Base-by-base conservation (phyloP, 441 rosid species). In the Macaranga tanarius region DNA sequence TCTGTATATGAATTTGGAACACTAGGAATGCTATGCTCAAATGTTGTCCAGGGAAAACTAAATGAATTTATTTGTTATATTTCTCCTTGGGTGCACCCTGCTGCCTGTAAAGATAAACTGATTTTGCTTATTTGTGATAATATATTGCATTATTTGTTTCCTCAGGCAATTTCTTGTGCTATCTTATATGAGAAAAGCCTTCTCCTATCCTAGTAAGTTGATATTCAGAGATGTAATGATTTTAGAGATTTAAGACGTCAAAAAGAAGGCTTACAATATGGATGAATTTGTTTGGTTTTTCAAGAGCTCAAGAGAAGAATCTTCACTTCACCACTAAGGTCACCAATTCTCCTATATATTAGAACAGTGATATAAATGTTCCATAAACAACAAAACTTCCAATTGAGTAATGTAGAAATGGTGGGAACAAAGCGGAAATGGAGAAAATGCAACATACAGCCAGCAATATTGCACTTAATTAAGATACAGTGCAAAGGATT, bases 261-360 rank as follows among this genome's bases (percentile, higher is more conserved):
- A 62, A 23, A 26, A 65, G 28, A 22, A 58, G 65, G n/a, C 85
- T 80, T 75, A 88, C 92, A 88, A 63, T 67, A 77, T 79, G 34
- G 92, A 80, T 66, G 84, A 76, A 56, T 72, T 80, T 58, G 57
- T 80, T 71, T 79, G 89, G 52, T 69, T 75, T 55, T 70, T 71
- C 68, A 84, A 62, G 79, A 88, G 84, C 67, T 78, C 80, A 48
- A 83, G 92, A 55, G 86, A 73, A 44, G 89, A 84, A 72, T 78
- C 88, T 56, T 76, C 85, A n/a, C n/a, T n/a, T n/a, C n/a, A 52
- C 85, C 82, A 6, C 61, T 44, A 0, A 88, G 84, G 70, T 88
- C 87, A 3, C 89, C 89, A 23, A 86, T 83, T 72, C 86, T 81
- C 88, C 91, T 86, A 63, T 15, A 0, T 9, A 1, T 31, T 51